A percentile compares a stretch with the other conserved stretches of the same genome.
Evolutionary conservation across 2,329 filamentous ascomycete species (phyloP).

Genomic region (Penicillium sp.): DNA sequence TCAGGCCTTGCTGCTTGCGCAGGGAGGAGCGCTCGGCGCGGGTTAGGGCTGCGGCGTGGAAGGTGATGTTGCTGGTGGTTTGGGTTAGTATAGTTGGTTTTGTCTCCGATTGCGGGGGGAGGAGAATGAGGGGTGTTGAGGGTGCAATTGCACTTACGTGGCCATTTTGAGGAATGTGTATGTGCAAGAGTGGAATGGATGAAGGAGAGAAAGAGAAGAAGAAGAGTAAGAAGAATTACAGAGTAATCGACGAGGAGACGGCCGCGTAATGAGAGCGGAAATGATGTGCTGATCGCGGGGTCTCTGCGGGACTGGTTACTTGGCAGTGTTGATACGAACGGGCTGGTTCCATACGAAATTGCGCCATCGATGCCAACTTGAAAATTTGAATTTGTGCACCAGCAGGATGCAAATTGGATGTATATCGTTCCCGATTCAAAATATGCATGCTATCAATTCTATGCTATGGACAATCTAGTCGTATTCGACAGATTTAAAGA

Average conservation of each 20-base stretch:
- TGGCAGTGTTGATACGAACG: neutral
- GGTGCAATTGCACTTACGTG: conserved; percentile 32
- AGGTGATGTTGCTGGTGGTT: conserved; percentile 48
- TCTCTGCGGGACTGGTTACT: conserved; percentile 7
- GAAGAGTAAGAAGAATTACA: conserved; percentile 1
- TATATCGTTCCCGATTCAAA: neutral
- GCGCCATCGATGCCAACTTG: neutral
- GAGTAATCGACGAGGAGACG: neutral
- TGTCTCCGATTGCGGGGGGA: neutral
- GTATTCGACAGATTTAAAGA: neutral
- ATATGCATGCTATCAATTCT: neutral
- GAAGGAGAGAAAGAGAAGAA: conserved; percentile 14
- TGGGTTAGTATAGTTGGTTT: conserved; percentile 12
- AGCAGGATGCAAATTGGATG: neutral
- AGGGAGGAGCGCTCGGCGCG: conserved; percentile 44
- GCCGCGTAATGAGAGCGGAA: conserved; percentile 22
- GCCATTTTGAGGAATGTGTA: conserved; percentile 33
- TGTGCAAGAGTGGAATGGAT: conserved; percentile 4
- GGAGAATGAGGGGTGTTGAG: neutral
- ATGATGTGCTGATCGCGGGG: conserved; percentile 31
- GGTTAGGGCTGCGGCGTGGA: conserved; percentile 47
- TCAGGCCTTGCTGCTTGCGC: conserved; percentile 85
- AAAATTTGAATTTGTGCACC: neutral
- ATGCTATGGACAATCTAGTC: neutral
- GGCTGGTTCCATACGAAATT: conserved; percentile 8